Base-by-base conservation (phyloP, 441 rosid genomes). In the Brassica balearica region DNA sequence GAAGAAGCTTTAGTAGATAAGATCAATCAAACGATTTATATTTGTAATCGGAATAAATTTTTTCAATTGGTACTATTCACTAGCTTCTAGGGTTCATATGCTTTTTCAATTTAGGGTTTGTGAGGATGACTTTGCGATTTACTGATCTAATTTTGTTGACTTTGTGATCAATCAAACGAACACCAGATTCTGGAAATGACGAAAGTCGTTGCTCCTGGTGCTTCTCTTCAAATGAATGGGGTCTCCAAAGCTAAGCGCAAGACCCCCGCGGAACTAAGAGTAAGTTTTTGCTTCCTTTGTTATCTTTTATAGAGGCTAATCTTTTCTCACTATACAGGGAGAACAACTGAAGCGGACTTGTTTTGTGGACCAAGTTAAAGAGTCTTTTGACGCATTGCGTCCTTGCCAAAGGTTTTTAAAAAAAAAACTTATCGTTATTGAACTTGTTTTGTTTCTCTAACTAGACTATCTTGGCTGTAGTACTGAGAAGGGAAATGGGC, bases 221-320 rank as follows among this genome's bases (percentile, higher is more conserved):
- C 34, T 55, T 80, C 88, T 65, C 86, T 84, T 80, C 91, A 84
- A 72, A 72, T 87, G 10, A 84, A 79, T 61, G 95, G 90, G 15
- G 86, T 84, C 27, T 53, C 83, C 20, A 87, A 82, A 19, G 70
- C 83, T 62, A 90, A 88, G 83, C 77, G 94, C 79, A 88, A 88
- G 86, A 91, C 94, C 11, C 97, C 94, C 3, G 81, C 89, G 19
- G 98, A 93, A 78, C 87, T 93, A 9, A 85, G 96, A 79, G 98
- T 89, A 89, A 65, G 83, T 72, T 71, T 34, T 79, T 65, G 23
- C 15, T 75, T 53, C 12, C 55, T 17, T 22, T 48, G 3, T 43
- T 43, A 0, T n/a, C 20, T 68, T 62, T 0, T 23, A 36, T 58
- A 78, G 68, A 65, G 68, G n/a, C 63, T 41, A 11, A 7, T 74